phyloP scores from a whole-genome alignment of 768 basidiomycete species.

The Lactifluus rugatus region DNA sequence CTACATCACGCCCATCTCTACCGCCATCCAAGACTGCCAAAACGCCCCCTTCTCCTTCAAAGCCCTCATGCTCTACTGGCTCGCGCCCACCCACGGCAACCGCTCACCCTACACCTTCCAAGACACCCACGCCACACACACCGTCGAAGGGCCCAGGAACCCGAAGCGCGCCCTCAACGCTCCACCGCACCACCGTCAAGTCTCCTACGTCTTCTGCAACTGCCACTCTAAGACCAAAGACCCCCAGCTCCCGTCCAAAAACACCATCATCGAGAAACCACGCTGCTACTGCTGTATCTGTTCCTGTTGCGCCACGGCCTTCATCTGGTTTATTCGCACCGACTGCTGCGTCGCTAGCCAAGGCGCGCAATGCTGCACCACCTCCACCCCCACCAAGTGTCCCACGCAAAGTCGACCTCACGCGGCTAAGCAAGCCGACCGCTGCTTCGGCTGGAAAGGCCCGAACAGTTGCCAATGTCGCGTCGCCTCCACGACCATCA shows the following conservation, averaged over 20 bases:
- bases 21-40: constrained; percentile 1
- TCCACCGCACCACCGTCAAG: constrained; percentile 20
- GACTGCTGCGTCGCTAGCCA: constrained; percentile 73
- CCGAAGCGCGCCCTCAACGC: constrained; percentile 15
- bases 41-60: constrained; percentile 20
- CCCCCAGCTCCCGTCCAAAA: constrained; percentile 23
- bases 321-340: constrained; percentile 67
- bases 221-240: constrained; percentile 24
- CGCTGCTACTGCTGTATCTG: background rate
- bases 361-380: constrained; percentile 44
- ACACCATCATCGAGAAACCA: constrained; percentile 23
- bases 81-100: constrained; percentile 15
- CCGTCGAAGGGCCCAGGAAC: constrained; percentile 19
- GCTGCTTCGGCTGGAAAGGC: constrained; percentile 64
- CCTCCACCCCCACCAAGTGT: constrained; percentile 47
- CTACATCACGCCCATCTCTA: background rate
- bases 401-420: constrained; percentile 38
- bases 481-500: constrained; percentile 17
- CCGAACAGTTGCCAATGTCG: constrained; percentile 27
- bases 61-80: constrained; percentile 21
- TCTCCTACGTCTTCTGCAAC: constrained; percentile 29
- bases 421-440: constrained; percentile 74
- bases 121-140: constrained; percentile 17
- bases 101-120: constrained; percentile 15
- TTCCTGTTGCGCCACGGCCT: constrained; percentile 19